Percentiles rank a stretch among this genome's conserved stretches.
Evolutionary conservation across 305 asterid genomes (phyloP).

Genomic region (Fraxinus sp.): DNA sequence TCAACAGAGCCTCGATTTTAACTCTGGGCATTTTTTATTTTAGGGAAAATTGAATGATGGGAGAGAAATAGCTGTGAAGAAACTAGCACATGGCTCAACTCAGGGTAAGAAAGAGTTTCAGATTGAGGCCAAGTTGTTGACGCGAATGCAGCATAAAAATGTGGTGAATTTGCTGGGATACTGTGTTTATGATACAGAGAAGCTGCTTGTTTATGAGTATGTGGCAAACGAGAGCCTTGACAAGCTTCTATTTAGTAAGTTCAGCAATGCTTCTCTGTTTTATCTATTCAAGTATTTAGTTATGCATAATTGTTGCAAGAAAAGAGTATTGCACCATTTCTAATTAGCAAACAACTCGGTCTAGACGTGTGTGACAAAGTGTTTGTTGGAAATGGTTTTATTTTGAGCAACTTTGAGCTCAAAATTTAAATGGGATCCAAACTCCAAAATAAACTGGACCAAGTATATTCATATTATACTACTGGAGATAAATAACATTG

Average conservation of each 20-base stretch:
- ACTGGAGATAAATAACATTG: too few relatives aligned
- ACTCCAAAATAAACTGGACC: too few relatives aligned
- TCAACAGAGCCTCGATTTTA: slow-evolving; percentile 14
- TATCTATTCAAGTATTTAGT: not conserved
- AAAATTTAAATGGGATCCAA: too few relatives aligned
- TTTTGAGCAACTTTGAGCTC: too few relatives aligned
- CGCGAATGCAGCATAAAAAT: slow-evolving; percentile 81
- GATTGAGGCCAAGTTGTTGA: slow-evolving; percentile 82
- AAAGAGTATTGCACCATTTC: not conserved
- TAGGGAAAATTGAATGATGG: slow-evolving; percentile 87
- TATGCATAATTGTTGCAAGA: too few relatives aligned
- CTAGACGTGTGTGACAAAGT: not conserved
- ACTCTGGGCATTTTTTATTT: slow-evolving; percentile 7
- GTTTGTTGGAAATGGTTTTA: not conserved
- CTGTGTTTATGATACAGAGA: slow-evolving; percentile 61
- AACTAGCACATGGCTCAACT: slow-evolving; percentile 61
- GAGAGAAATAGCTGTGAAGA: slow-evolving; percentile 84
- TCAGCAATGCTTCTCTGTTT: not conserved
- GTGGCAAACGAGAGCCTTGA: slow-evolving; percentile 87
- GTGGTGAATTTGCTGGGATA: slow-evolving; percentile 91
- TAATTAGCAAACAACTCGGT: not conserved
- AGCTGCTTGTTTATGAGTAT: slow-evolving; percentile 83
- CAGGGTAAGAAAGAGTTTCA: slow-evolving; percentile 82
- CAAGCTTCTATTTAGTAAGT: slow-evolving; percentile 88
- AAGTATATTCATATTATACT: too few relatives aligned